Percentiles rank a stretch among this genome's conserved stretches.
Conservation (phyloP, 2,329 filamentous ascomycete genomes). For the Sporothrix schenckii region DNA sequence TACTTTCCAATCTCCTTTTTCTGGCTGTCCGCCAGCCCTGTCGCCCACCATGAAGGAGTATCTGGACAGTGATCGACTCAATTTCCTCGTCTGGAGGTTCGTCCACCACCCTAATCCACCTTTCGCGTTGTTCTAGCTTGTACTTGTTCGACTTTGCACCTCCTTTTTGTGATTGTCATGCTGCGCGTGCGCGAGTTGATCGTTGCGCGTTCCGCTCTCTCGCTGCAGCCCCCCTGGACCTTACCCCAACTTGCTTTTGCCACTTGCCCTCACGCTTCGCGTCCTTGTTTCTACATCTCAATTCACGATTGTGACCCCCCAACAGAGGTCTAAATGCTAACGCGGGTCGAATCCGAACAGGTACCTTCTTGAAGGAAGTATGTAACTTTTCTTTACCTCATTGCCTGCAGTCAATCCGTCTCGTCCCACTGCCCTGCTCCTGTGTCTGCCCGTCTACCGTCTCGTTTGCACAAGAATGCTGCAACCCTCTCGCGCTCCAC, state of each 20-base stretch:
- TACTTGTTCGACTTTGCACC: constrained; percentile 33
- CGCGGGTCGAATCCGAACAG: constrained; percentile 46
- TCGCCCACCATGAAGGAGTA: constrained; percentile 59
- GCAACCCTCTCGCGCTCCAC: background rate
- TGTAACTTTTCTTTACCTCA: constrained; percentile 43
- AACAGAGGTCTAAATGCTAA: constrained; percentile 28
- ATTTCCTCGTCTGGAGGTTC: constrained; percentile 72
- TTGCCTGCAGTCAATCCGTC: background rate
- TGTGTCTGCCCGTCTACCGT: background rate
- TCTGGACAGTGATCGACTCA: constrained; percentile 68
- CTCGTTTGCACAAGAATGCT: too few relatives aligned
- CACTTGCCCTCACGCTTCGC: constrained; percentile 7
- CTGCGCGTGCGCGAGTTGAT: background rate
- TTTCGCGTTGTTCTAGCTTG: constrained; percentile 17
- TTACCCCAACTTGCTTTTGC: constrained; percentile 21
- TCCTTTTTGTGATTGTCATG: constrained; percentile 8
- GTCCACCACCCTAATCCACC: constrained; percentile 42
- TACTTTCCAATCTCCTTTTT: background rate
- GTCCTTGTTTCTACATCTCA: constrained; percentile 18
- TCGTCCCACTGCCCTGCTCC: constrained; percentile 27
- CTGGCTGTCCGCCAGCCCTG: constrained; percentile 31
- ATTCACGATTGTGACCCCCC: background rate
- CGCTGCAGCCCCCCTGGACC: constrained; percentile 1
- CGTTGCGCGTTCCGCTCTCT: background rate
- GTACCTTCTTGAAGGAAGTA: constrained; percentile 66